Evolutionary conservation across 352 stramenopile genomes (phyloP).

Genomic region (Pythium monospermum): DNA sequence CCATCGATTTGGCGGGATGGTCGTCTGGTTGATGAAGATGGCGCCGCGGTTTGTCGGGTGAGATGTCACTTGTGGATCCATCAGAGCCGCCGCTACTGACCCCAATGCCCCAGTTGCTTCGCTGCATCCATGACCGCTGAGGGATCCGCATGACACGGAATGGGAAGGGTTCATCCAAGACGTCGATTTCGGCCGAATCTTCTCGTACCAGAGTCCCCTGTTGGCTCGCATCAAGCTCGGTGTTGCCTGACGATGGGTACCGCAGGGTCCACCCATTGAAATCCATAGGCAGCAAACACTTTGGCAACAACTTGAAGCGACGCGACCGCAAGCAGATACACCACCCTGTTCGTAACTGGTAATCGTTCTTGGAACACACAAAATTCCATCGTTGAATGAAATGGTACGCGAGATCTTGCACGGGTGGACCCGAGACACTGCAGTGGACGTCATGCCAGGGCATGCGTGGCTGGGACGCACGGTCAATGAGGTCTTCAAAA

Average conservation of each 20-base stretch:
- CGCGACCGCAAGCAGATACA: constrained; percentile 82
- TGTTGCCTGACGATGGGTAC: constrained; percentile 58
- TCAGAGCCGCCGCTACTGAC: constrained; percentile 1
- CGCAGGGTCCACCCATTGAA: constrained; percentile 78
- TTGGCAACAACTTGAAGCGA: constrained; percentile 80
- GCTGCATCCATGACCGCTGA: constrained; percentile 20
- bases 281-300: constrained; percentile 83
- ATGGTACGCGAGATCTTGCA: constrained; percentile 84
- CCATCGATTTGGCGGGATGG: not conserved
- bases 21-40: not conserved
- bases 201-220: constrained; percentile 42
- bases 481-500: constrained; percentile 83
- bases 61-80: constrained; percentile 20
- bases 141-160: constrained; percentile 49
- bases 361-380: constrained; percentile 85
- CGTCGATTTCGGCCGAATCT: constrained; percentile 24
- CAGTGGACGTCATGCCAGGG: constrained; percentile 88
- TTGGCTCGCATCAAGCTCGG: constrained; percentile 26
- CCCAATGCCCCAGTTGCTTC: constrained; percentile 5
- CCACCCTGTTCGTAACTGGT: constrained; percentile 80
- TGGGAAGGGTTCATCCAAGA: constrained; percentile 41
- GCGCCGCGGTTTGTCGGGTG: constrained; percentile 12
- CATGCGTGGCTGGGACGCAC: constrained; percentile 71
- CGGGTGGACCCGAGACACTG: constrained; percentile 71
- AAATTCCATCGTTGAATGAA: constrained; percentile 93